Percentiles rank a stretch among this genome's conserved stretches.
These are phyloP conservation scores for Anthracocystis setariae DNA, from an alignment of 1,284 basidiomycete genomes.

Conservation along the genomic window DNA sequence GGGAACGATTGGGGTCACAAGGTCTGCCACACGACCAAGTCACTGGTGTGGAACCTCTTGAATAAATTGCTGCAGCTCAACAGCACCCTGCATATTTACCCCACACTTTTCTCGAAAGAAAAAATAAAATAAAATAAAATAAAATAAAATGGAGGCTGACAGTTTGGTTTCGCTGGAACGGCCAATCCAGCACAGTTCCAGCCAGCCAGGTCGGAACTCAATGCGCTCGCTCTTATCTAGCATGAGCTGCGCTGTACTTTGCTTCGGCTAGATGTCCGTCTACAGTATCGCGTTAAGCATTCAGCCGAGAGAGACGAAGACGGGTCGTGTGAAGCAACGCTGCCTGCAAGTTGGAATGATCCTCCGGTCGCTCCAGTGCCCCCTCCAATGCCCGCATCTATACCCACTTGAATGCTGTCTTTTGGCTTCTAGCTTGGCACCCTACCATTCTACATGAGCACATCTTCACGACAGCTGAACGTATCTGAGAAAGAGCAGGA, in stretches of 20 bases:
- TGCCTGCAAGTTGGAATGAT: background rate
- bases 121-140: background rate
- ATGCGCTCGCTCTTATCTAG: constrained; percentile 32
- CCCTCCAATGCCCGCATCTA: background rate
- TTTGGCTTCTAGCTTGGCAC: no score
- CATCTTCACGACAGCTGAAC: background rate
- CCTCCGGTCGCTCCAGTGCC: constrained; percentile 31
- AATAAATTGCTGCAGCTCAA: constrained; percentile 9
- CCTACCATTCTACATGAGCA: no score
- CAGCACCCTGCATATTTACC: constrained; percentile 40
- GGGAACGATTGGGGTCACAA: constrained; percentile 25
- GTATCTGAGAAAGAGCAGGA: background rate
- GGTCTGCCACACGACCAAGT: constrained; percentile 12
- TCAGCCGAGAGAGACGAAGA: background rate
- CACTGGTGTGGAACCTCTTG: constrained; percentile 8
- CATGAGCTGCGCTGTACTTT: constrained; percentile 5
- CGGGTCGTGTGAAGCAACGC: background rate
- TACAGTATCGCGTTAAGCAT: background rate
- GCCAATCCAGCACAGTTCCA: no score
- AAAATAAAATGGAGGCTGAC: no score
- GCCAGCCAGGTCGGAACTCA: constrained; percentile 4
- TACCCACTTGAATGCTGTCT: background rate
- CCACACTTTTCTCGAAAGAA: constrained; percentile 22
- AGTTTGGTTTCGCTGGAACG: no score
- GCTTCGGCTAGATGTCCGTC: constrained; percentile 28